Conservation (phyloP, 768 basidiomycete genomes). For the Psilocybe tampanensis region DNA sequence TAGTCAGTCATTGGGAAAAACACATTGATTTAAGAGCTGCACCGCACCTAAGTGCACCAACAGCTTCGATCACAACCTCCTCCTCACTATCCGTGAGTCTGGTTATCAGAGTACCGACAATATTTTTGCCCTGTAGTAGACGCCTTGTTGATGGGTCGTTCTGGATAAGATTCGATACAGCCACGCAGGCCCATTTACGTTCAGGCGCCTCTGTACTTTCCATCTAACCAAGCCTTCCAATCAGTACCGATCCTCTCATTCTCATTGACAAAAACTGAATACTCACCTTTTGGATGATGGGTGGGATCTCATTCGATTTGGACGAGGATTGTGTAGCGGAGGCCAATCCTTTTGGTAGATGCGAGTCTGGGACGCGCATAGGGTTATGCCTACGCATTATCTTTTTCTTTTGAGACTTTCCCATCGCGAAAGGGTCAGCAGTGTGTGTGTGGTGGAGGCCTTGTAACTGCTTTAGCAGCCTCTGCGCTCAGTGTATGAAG, state of each 20-base stretch:
- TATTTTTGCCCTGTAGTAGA: constrained; percentile 87
- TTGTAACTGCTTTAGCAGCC: background rate
- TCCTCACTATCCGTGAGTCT: constrained; percentile 89
- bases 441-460: background rate
- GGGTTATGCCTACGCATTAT: constrained; percentile 89
- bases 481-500: no score
- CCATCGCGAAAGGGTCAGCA: constrained; percentile 53
- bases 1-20: background rate
- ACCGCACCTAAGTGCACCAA: constrained; percentile 81
- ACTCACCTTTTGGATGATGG: constrained; percentile 86
- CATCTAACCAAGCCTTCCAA: constrained; percentile 49
- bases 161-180: constrained; percentile 93
- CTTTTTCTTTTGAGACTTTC: constrained; percentile 90
- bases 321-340: constrained; percentile 73
- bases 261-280: background rate
- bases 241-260: constrained; percentile 8
- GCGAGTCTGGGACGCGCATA: constrained; percentile 90
- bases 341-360: constrained; percentile 81
- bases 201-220: constrained; percentile 75
- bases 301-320: constrained; percentile 79
- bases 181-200: constrained; percentile 95
- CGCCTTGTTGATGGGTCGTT: constrained; percentile 93
- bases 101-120: constrained; percentile 84
- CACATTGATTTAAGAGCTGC: constrained; percentile 8
- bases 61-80: constrained; percentile 88